A percentile compares a stretch with the other conserved stretches of the same genome.
Evolutionary conservation across 352 stramenopile species (phyloP).

Genomic region (Blastocystis sp.): DNA sequence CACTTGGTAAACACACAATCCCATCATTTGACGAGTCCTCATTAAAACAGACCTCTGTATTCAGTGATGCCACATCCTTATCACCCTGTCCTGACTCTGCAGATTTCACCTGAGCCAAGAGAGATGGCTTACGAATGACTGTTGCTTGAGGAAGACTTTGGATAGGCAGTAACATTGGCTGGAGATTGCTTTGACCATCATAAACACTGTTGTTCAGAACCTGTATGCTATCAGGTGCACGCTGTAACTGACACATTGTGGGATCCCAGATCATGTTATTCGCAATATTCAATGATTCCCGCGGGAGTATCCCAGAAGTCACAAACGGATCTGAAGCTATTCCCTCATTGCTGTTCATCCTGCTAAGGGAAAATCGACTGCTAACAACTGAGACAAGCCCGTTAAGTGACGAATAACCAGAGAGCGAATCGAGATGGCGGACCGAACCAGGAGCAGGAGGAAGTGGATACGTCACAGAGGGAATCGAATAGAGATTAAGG

Average conservation of each 20-base stretch:
- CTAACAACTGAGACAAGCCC: not conserved
- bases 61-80: not conserved
- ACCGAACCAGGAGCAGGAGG: not conserved
- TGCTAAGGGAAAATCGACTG: not conserved
- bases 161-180: constrained; percentile 15
- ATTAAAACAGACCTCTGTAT: constrained; percentile 35
- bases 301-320: not conserved
- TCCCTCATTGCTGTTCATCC: not conserved
- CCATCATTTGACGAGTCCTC: not conserved
- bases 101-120: not conserved
- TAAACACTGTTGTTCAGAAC: constrained; percentile 13
- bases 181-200: not conserved
- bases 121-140: not conserved
- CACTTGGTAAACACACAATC: not conserved
- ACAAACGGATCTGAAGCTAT: not conserved
- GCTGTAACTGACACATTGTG: constrained; percentile 20
- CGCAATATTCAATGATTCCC: not conserved
- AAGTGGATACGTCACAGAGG: not conserved
- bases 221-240: not conserved
- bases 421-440: not conserved
- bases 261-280: not conserved
- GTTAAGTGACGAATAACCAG: not conserved
- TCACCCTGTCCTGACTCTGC: not conserved
- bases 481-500: not conserved
- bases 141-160: not conserved